Evolutionary conservation across 768 basidiomycete species (phyloP).

Genomic region (Amanita inopinata): DNA sequence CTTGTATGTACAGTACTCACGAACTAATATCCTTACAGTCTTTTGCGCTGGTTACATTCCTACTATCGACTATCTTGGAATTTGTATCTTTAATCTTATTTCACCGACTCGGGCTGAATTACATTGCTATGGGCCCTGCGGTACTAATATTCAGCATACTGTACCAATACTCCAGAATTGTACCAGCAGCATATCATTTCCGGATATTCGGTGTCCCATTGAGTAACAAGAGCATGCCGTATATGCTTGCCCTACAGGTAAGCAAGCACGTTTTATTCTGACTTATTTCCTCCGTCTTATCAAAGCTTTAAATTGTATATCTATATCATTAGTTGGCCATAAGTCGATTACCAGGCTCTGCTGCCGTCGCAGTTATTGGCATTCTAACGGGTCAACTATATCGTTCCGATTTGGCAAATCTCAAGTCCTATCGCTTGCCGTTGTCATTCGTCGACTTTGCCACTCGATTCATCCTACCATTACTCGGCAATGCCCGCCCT

Average conservation of each 20-base stretch:
- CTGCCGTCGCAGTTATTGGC: conserved; percentile 52
- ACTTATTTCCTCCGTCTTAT: background rate
- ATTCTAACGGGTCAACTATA: conserved; percentile 68
- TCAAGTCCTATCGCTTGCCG: conserved; percentile 76
- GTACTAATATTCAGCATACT: conserved; percentile 69
- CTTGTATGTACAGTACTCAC: conserved; percentile 9
- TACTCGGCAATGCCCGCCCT: conserved; percentile 55
- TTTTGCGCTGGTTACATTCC: conserved; percentile 57
- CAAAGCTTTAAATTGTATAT: conserved; percentile 7
- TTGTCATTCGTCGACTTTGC: conserved; percentile 45
- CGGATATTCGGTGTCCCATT: conserved; percentile 64
- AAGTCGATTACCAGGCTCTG: conserved; percentile 57
- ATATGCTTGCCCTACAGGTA: conserved; percentile 68
- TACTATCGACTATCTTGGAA: conserved; percentile 60
- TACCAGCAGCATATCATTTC: conserved; percentile 70
- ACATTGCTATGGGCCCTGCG: conserved; percentile 69
- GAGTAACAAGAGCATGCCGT: conserved; percentile 68
- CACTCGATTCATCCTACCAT: conserved; percentile 47
- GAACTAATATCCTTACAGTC: conserved; percentile 58
- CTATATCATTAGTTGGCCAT: conserved; percentile 47
- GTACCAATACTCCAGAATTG: conserved; percentile 74
- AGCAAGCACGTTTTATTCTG: too few species aligned
- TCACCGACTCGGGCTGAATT: conserved; percentile 58
- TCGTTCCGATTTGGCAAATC: conserved; percentile 69
- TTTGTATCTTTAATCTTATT: conserved; percentile 57